Evolutionary conservation across 208 protist species (phyloP).

Genomic region (Polymyxa betae): DNA sequence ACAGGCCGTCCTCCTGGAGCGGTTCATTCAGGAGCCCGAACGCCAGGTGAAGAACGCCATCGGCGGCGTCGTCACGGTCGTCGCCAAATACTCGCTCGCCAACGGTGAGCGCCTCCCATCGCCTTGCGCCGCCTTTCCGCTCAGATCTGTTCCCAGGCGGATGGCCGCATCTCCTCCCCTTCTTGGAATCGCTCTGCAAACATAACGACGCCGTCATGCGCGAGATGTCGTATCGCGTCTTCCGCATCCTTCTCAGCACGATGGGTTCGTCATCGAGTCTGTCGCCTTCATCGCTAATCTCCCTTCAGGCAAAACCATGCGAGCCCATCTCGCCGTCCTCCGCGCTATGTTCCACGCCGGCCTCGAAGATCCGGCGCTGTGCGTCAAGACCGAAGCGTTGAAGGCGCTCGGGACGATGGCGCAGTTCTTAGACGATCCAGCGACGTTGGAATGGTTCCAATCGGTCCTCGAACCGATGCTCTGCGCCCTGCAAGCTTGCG

Average conservation of each 20-base stretch:
- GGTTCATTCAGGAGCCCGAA: background rate
- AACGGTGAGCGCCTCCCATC: background rate
- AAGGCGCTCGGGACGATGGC: background rate
- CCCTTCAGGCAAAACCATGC: slow-evolving; percentile 4
- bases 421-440: background rate
- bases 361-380: background rate
- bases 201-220: background rate
- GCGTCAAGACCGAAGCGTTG: background rate
- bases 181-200: background rate
- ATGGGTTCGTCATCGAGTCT: background rate
- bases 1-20: background rate
- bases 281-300: background rate
- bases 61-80: slow-evolving; percentile 40
- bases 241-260: slow-evolving; percentile 29
- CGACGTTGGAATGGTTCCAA: slow-evolving; percentile 29
- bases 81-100: slow-evolving; percentile 43
- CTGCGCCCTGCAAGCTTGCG: background rate
- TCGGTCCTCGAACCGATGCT: slow-evolving; percentile 16
- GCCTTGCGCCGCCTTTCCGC: background rate
- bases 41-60: slow-evolving; percentile 32
- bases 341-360: slow-evolving; percentile 11
- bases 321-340: background rate
- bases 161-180: slow-evolving; percentile 25
- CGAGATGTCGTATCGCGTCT: slow-evolving; percentile 24
- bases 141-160: background rate